Conservation (phyloP, 345 rosid species). For the Aurinia saxatilis region DNA sequence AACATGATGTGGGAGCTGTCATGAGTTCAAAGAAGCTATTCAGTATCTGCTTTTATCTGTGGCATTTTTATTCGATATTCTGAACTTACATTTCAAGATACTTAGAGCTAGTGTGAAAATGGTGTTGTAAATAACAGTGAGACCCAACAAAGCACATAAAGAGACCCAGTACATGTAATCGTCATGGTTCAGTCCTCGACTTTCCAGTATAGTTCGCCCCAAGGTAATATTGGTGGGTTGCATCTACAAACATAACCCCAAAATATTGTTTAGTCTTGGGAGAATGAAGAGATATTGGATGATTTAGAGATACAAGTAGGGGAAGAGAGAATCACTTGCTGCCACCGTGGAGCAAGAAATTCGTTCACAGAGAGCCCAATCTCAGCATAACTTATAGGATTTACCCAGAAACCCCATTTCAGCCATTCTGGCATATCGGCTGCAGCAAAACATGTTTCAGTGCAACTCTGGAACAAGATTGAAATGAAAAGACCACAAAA, state of each 20-base stretch:
- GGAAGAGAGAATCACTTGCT: slow-evolving; percentile 33
- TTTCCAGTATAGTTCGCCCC: slow-evolving; percentile 45
- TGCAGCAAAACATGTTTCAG: slow-evolving; percentile 23
- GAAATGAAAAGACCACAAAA: neutral
- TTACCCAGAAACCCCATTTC: slow-evolving; percentile 74
- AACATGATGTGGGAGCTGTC: slow-evolving; percentile 64
- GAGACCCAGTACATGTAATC: slow-evolving; percentile 58
- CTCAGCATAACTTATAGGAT: slow-evolving; percentile 60
- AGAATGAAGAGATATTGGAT: neutral
- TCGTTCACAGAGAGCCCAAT: slow-evolving; percentile 63
- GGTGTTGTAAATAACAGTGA: slow-evolving; percentile 50
- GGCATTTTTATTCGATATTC: neutral
- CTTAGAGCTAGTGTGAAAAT: slow-evolving; percentile 58
- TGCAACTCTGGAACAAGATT: neutral
- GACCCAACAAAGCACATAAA: slow-evolving; percentile 49
- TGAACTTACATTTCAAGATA: slow-evolving; percentile 56
- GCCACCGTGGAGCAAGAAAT: slow-evolving; percentile 74
- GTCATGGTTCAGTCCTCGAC: slow-evolving; percentile 52
- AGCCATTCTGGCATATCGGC: slow-evolving; percentile 71
- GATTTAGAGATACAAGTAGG: neutral
- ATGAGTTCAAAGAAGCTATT: neutral
- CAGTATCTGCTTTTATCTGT: neutral
- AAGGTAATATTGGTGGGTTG: slow-evolving; percentile 37
- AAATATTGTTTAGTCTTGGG: neutral
- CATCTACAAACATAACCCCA: slow-evolving; percentile 36